Base-by-base conservation (phyloP, 495 filamentous ascomycete genomes). In the Zalerion maritima region DNA sequence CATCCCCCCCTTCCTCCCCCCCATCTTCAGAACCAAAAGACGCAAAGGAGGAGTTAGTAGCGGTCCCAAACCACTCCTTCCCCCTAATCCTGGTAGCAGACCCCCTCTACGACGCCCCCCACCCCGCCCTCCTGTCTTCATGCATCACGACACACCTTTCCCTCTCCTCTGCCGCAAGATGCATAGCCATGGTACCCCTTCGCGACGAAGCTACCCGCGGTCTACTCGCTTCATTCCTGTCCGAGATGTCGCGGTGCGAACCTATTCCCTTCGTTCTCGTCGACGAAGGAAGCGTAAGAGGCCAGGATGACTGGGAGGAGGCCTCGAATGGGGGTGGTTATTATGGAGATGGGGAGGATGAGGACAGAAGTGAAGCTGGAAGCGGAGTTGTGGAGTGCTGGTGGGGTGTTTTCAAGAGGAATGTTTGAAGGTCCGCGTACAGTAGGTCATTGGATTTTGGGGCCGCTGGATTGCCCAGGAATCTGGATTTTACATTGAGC, bases 301-400 rank as follows among this genome's bases (percentile, higher is more conserved):
- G 58, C 6, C 43, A 61, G 31, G 61, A 66, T 26, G 57, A 64
- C 20, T 66, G 58, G 59, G n/a, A n/a, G n/a, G n/a, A n/a, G n/a
- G n/a, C n/a, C n/a, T n/a, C n/a, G n/a, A n/a, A n/a, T n/a, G n/a
- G n/a, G n/a, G n/a, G n/a, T n/a, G n/a, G n/a, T n/a, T n/a, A n/a
- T n/a, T n/a, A n/a, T n/a, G n/a, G n/a, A n/a, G n/a, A n/a, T n/a
- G 58, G 47, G 4, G 50, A 52, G 8, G 55, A 54, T 6, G 55
- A 46, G 6, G 55, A 52, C 6, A 30, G 32, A 8, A 29, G 35
- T 9, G 25, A 28, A 2, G n/a, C n/a, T n/a, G n/a, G n/a, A n/a
- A n/a, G n/a, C n/a, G n/a, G n/a, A n/a, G n/a, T n/a, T n/a, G 47
- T 62, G 5, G 51, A 58, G 15, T 64, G 61, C 20, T 62, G 60